Percentiles rank a stretch among this genome's conserved stretches.
Conservation (phyloP, 2,329 filamentous ascomycete species). For the Eutypella sp. region DNA sequence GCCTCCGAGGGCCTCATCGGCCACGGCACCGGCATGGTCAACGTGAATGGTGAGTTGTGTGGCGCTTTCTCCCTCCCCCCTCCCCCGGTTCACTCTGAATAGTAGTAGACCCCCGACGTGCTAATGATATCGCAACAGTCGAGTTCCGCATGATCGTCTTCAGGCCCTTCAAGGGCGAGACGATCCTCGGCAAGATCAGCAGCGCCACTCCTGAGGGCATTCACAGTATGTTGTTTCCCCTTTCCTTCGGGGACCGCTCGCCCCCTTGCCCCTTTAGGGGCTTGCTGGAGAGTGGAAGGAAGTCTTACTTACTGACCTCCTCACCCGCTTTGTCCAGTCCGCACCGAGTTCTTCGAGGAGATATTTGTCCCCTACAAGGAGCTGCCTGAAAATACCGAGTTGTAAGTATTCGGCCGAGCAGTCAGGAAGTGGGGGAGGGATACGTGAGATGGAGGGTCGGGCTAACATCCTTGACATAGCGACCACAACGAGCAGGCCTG, state of each 20-base stretch:
- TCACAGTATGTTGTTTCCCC: slow-evolving; percentile 45
- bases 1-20: slow-evolving; percentile 91
- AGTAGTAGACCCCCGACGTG: too few species aligned
- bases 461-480: too few species aligned
- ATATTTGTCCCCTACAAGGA: slow-evolving; percentile 74
- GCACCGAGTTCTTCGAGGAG: slow-evolving; percentile 90
- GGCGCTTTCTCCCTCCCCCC: too few species aligned
- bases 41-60: slow-evolving; percentile 70
- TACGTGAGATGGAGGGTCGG: too few species aligned
- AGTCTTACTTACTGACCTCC: too few species aligned
- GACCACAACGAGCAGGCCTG: slow-evolving; percentile 73
- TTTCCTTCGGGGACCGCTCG: too few species aligned
- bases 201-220: slow-evolving; percentile 69
- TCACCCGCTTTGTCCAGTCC: slow-evolving; percentile 45
- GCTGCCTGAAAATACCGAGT: slow-evolving; percentile 70
- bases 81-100: background rate
- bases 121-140: slow-evolving; percentile 45
- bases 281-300: too few species aligned
- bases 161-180: slow-evolving; percentile 91
- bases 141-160: slow-evolving; percentile 94
- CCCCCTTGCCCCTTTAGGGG: background rate
- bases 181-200: slow-evolving; percentile 79
- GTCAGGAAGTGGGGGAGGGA: background rate
- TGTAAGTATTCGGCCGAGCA: slow-evolving; percentile 47
- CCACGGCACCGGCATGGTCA: slow-evolving; percentile 85